Evolutionary conservation across 805 yeast genomes (phyloP).

Genomic region (Candida michaelii): DNA sequence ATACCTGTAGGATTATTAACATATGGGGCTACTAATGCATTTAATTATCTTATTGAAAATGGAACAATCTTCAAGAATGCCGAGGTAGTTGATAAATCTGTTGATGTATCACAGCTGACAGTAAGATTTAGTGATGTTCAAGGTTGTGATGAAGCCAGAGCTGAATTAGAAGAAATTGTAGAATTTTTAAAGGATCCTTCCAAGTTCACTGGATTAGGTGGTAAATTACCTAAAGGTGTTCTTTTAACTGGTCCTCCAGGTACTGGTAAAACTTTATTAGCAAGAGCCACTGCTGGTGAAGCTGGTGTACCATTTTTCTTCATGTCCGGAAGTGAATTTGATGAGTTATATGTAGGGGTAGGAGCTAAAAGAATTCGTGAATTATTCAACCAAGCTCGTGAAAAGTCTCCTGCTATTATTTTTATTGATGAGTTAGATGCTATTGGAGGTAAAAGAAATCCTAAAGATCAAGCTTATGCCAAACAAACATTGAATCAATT

Average conservation of each 20-base stretch:
- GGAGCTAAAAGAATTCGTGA: constrained; percentile 98
- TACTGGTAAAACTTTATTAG: constrained; percentile 95
- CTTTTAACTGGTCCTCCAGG: constrained; percentile 98
- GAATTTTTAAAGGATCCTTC: constrained; percentile 96
- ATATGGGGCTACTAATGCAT: constrained; percentile 77
- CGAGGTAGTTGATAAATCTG: constrained; percentile 72
- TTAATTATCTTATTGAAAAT: constrained; percentile 77
- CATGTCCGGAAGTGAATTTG: constrained; percentile 98
- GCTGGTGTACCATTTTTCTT: constrained; percentile 98
- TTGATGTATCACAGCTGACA: constrained; percentile 80
- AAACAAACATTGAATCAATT: constrained; percentile 96
- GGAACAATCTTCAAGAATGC: constrained; percentile 76
- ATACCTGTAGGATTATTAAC: constrained; percentile 77
- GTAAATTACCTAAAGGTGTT: constrained; percentile 96
- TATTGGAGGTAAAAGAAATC: constrained; percentile 96
- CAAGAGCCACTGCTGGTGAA: constrained; percentile 98
- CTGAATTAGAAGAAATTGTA: constrained; percentile 96
- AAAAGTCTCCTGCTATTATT: constrained; percentile 93
- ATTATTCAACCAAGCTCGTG: constrained; percentile 87
- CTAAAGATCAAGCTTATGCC: constrained; percentile 97
- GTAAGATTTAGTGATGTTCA: constrained; percentile 91
- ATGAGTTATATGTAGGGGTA: constrained; percentile 96
- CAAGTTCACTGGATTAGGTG: constrained; percentile 94
- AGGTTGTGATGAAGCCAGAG: constrained; percentile 98
- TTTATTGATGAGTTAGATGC: constrained; percentile 98